Conservation (phyloP, 768 basidiomycete species). For the Mycena leptocephala region DNA sequence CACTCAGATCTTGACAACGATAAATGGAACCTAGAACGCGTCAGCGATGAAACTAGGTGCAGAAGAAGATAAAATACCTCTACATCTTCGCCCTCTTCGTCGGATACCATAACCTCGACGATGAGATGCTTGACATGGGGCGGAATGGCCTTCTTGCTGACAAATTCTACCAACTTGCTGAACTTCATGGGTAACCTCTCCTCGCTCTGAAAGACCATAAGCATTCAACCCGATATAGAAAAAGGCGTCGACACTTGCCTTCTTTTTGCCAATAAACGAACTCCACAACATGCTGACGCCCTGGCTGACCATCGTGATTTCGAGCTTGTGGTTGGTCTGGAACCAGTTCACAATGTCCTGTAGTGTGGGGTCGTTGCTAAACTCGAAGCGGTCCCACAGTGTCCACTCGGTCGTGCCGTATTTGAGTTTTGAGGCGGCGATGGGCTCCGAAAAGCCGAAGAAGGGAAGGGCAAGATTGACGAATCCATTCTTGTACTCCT, state of each 20-base stretch:
- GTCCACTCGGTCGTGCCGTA: conserved; percentile 95
- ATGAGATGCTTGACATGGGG: conserved; percentile 88
- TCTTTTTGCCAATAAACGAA: conserved; percentile 92
- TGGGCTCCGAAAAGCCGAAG: conserved; percentile 99
- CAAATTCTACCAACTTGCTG: conserved; percentile 91
- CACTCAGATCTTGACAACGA: conserved; percentile 77
- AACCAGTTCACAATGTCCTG: conserved; percentile 90
- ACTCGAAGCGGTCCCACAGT: conserved; percentile 97
- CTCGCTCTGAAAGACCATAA: conserved; percentile 71
- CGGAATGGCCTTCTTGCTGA: conserved; percentile 95
- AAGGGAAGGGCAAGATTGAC: conserved; percentile 98
- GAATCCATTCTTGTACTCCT: conserved; percentile 98
- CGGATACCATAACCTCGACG: conserved; percentile 95
- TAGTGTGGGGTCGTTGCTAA: conserved; percentile 91
- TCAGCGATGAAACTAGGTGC: background rate
- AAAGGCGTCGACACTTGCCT: conserved; percentile 69
- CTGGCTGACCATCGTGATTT: conserved; percentile 96
- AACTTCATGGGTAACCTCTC: conserved; percentile 93
- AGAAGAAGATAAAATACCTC: conserved; percentile 69
- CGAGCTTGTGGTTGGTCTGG: conserved; percentile 86
- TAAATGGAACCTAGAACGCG: conserved; percentile 80
- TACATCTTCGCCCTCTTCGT: conserved; percentile 95
- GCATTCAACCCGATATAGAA: background rate
- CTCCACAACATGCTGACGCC: conserved; percentile 99
- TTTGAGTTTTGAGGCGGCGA: conserved; percentile 91